These are phyloP conservation scores for Talaromyces sp. DNA, from an alignment of 2,329 filamentous ascomycete species.

Conservation along the genomic window DNA sequence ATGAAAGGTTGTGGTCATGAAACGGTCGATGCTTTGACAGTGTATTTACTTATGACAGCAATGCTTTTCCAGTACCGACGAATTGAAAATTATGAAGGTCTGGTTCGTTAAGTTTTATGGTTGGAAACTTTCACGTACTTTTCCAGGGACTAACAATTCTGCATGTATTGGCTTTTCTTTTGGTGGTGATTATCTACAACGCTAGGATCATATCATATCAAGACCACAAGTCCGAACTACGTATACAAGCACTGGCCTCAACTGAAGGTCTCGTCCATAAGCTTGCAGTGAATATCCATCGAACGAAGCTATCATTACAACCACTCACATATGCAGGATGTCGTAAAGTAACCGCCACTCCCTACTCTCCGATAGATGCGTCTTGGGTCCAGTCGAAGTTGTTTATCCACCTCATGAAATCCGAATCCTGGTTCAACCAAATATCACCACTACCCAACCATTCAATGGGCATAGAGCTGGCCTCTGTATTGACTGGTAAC, in stretches of 20 bases:
- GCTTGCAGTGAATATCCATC: background rate
- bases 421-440: slow-evolving; percentile 16
- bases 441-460: slow-evolving; percentile 16
- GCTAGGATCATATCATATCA: too few relatives aligned
- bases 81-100: background rate
- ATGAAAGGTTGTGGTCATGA: background rate
- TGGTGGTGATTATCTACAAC: background rate
- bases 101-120: background rate
- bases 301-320: background rate
- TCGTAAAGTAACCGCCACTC: background rate
- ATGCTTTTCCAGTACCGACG: background rate
- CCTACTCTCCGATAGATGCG: background rate
- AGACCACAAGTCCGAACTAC: background rate
- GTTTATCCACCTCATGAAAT: slow-evolving; percentile 17
- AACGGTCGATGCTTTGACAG: background rate
- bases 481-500: background rate
- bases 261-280: background rate
- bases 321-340: background rate
- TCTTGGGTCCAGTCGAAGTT: slow-evolving; percentile 17
- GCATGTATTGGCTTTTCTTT: too few relatives aligned
- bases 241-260: background rate
- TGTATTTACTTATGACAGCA: background rate
- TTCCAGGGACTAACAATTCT: too few relatives aligned
- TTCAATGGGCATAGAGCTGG: slow-evolving; percentile 11
- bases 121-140: too few relatives aligned